A percentile compares a stretch with the other conserved stretches of the same genome.
Evolutionary conservation across 1,284 basidiomycete species (phyloP).

Genomic region (Polyporus tsugae): DNA sequence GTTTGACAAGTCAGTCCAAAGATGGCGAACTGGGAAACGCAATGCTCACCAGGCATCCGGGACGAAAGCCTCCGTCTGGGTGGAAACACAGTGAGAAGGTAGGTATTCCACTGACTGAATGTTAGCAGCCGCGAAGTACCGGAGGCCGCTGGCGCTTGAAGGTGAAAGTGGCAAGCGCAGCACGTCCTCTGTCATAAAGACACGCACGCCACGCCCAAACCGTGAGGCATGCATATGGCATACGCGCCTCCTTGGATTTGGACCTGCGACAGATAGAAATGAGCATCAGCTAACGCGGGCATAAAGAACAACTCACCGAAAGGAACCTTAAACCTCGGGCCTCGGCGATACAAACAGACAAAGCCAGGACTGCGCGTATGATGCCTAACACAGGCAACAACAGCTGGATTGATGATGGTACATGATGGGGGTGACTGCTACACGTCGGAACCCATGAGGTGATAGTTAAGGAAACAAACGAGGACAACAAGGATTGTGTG

Average conservation of each 20-base stretch:
- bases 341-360: neutral
- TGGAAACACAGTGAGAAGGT: neutral
- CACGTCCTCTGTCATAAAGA: no score
- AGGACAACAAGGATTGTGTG: slow-evolving; percentile 33
- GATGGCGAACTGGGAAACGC: neutral
- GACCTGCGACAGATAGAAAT: neutral
- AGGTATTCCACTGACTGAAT: no score
- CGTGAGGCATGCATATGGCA: neutral
- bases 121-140: no score
- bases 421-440: slow-evolving; percentile 22
- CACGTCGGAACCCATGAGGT: slow-evolving; percentile 29
- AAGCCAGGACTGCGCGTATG: neutral
- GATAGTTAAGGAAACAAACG: slow-evolving; percentile 17
- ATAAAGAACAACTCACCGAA: neutral
- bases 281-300: neutral
- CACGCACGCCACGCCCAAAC: neutral
- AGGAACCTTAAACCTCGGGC: neutral
- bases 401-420: slow-evolving; percentile 25
- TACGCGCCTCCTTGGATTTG: neutral
- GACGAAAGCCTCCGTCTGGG: neutral
- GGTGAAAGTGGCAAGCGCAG: no score
- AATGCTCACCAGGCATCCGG: neutral
- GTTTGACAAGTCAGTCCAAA: neutral
- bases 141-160: no score
- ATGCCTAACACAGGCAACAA: slow-evolving; percentile 12